Evolutionary conservation across 2,329 filamentous ascomycete genomes (phyloP).

Genomic region (Penicillium digitatum): DNA sequence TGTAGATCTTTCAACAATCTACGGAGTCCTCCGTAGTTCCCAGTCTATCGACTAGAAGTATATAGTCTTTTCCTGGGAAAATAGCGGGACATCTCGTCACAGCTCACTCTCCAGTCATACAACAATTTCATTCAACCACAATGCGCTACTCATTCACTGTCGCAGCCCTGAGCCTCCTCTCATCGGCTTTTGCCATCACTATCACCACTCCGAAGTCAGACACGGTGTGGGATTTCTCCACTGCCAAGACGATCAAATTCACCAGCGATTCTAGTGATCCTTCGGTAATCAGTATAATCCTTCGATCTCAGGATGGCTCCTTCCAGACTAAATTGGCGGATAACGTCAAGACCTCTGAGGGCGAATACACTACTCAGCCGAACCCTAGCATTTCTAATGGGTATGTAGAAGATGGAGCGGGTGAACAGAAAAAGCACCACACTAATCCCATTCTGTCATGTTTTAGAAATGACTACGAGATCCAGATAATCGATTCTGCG

Average conservation of each 20-base stretch:
- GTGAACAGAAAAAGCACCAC: neutral
- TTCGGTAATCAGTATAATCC: slow-evolving; percentile 10
- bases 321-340: slow-evolving; percentile 14
- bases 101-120: neutral
- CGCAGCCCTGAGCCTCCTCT: slow-evolving; percentile 1
- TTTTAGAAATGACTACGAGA: slow-evolving; percentile 9
- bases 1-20: neutral
- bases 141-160: slow-evolving; percentile 7
- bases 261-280: slow-evolving; percentile 6
- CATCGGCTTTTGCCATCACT: slow-evolving; percentile 8
- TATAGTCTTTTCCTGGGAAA: neutral
- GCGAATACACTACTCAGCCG: slow-evolving; percentile 12
- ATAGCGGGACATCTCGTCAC: neutral
- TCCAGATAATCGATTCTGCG: slow-evolving; percentile 11
- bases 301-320: slow-evolving; percentile 9
- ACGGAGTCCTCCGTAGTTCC: too few species aligned
- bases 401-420: slow-evolving; percentile 1
- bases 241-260: slow-evolving; percentile 10
- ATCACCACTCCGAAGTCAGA: slow-evolving; percentile 4
- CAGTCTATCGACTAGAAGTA: neutral
- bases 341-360: slow-evolving; percentile 11
- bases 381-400: slow-evolving; percentile 13
- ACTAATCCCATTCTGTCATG: neutral
- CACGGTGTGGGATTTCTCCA: slow-evolving; percentile 9
- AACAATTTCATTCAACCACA: neutral